Evolutionary conservation across 257 asterid genomes (phyloP), one percentile per base, ranked within the genome.

Genomic region (Forsythia suspensa): DNA sequence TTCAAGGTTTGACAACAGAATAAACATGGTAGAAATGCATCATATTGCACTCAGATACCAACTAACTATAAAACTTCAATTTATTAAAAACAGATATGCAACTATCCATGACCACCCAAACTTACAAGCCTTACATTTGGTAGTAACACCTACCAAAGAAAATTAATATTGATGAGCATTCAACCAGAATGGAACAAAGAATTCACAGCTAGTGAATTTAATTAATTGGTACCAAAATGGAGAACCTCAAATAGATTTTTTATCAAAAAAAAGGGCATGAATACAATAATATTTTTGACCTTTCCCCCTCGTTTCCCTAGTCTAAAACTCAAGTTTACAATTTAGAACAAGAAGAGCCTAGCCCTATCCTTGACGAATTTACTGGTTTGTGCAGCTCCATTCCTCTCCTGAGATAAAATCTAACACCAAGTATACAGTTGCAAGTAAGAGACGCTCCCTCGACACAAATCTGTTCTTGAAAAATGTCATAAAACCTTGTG

Each of bases 401-500:
- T 29, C 34, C 34, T 29, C 34, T 29, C 34, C 34, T 29, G 34
- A 29, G 34, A 29, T 29, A 36, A 48, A n/a, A 46, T 73, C 38
- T 63, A 67, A 41, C 71, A 21, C 79, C 16, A 68, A 73, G 74
- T 39, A 44, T 39, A 73, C 29, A 37, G 55, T 48, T 2, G 43
- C 75, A 29, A 36, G 68, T 4, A 65, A 65, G 42, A 52, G 70
- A 16, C 37, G 65, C 73, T 77, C 46, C 37, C 41, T 41, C 11
- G 79, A 20, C 18, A 29, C 5, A 39, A 29, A 66, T 21, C 8
- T 42, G 21, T 46, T 11, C 3, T 5, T 52, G 20, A 13, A 3
- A 70, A 3, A 59, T 24, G 24, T 16, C 7, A 48, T 48, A 48
- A 48, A 71, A 92, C 87, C 84, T 73, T 66, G 83, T 91, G 90